Conservation (phyloP, 1,284 basidiomycete genomes). For the Cryptococcus depauperatus region DNA sequence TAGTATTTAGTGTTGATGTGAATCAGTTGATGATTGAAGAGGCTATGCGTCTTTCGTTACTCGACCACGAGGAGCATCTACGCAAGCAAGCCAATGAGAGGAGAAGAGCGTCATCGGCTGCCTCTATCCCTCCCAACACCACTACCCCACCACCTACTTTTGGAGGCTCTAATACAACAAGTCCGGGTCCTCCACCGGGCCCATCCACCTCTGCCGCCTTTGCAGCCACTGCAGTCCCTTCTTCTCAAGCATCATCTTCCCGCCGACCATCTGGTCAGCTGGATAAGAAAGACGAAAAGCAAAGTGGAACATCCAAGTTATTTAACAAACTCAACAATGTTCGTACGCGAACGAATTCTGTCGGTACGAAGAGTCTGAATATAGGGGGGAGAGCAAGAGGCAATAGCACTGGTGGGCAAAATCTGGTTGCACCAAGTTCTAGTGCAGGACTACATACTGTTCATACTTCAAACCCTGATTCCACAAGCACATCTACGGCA, state of each 20-base stretch:
- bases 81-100: slow-evolving; percentile 29
- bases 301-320: slow-evolving; percentile 24
- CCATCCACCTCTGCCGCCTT: not conserved
- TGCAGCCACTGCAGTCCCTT: not conserved
- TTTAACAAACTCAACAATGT: slow-evolving; percentile 28
- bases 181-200: slow-evolving; percentile 1
- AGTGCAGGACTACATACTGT: not conserved
- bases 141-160: slow-evolving; percentile 6
- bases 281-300: slow-evolving; percentile 3
- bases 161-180: slow-evolving; percentile 8
- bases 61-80: slow-evolving; percentile 66
- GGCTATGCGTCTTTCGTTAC: slow-evolving; percentile 88
- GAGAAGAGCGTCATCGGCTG: not conserved
- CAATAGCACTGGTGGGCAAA: not conserved
- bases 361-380: slow-evolving; percentile 1
- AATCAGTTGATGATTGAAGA: slow-evolving; percentile 93
- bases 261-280: slow-evolving; percentile 1
- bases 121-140: not conserved
- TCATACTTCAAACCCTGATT: slow-evolving; percentile 1
- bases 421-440: not conserved
- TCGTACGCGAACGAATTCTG: slow-evolving; percentile 13
- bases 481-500: slow-evolving; percentile 1
- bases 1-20: not conserved
- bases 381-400: not conserved
- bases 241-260: slow-evolving; percentile 8